phyloP scores from a whole-genome alignment of 345 rosid species.

The Corymbia maculata region DNA sequence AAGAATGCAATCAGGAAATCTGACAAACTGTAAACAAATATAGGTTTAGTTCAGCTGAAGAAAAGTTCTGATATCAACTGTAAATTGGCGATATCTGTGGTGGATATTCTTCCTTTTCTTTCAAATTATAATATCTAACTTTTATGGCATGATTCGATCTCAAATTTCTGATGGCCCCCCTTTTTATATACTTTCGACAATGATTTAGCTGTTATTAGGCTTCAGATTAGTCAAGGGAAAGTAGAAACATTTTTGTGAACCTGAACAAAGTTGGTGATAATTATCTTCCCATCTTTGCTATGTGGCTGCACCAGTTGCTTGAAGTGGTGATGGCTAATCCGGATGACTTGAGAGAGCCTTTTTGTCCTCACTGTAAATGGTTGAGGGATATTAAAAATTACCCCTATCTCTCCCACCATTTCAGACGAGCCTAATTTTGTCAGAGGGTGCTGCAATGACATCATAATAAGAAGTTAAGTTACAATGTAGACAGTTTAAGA shows the following conservation, averaged over 20 bases:
- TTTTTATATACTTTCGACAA: background rate
- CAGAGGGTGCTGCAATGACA: constrained; percentile 30
- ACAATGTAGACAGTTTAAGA: background rate
- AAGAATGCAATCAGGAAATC: background rate
- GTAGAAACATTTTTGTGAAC: constrained; percentile 7
- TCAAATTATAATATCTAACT: background rate
- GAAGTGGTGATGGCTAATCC: constrained; percentile 71
- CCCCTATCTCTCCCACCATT: constrained; percentile 91
- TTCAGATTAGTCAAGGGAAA: background rate
- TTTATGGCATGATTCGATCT: background rate
- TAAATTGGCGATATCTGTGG: background rate
- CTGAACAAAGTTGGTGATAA: constrained; percentile 53
- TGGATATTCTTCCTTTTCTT: background rate
- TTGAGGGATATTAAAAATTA: constrained; percentile 83
- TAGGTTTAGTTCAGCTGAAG: background rate
- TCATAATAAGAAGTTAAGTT: background rate
- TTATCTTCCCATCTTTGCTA: constrained; percentile 53
- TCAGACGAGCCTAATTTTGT: constrained; percentile 58
- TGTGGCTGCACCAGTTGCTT: constrained; percentile 70
- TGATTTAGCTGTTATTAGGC: background rate
- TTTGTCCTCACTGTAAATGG: constrained; percentile 70
- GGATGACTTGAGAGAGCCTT: constrained; percentile 80
- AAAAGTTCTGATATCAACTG: background rate
- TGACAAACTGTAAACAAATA: background rate
- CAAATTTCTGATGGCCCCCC: background rate